Evolutionary conservation across 129 eudicot genomes (phyloP).

Genomic region (Glebionis coronaria): DNA sequence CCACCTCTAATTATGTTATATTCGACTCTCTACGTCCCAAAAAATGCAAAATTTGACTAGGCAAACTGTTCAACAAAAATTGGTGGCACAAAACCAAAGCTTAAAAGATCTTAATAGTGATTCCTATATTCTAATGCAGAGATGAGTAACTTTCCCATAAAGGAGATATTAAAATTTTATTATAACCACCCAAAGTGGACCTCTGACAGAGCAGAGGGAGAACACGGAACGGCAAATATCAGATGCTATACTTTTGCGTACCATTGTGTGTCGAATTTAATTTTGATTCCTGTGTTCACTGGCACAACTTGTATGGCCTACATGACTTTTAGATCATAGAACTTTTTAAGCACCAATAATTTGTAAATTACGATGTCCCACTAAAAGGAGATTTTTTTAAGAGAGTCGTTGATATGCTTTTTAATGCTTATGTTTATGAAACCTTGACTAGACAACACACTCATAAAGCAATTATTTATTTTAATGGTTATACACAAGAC

Average conservation of each 20-base stretch:
- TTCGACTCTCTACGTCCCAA: not conserved
- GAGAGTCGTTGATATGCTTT: not conserved
- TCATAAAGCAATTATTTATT: not conserved
- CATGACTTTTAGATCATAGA: not conserved
- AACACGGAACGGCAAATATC: not conserved
- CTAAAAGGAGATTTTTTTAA: not conserved
- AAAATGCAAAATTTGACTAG: not conserved
- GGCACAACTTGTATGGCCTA: not conserved
- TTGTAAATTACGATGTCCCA: not conserved
- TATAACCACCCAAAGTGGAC: no score
- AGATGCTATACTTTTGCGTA: not conserved
- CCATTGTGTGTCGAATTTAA: not conserved
- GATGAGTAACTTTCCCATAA: no score
- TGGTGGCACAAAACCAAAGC: not conserved
- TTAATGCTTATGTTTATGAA: not conserved
- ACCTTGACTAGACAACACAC: slow-evolving; percentile 1
- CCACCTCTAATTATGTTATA: not conserved
- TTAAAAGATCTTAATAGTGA: not conserved
- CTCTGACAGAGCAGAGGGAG: no score
- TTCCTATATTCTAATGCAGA: not conserved
- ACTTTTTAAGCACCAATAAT: not conserved
- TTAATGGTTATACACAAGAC: not conserved
- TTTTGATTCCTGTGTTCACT: not conserved
- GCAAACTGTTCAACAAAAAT: not conserved
- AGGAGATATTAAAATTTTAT: no score